A percentile compares a stretch with the other conserved stretches of the same genome.
These are phyloP conservation scores for Phytopythium kandeliae DNA, from an alignment of 352 stramenopile genomes.

Conservation along the genomic window DNA sequence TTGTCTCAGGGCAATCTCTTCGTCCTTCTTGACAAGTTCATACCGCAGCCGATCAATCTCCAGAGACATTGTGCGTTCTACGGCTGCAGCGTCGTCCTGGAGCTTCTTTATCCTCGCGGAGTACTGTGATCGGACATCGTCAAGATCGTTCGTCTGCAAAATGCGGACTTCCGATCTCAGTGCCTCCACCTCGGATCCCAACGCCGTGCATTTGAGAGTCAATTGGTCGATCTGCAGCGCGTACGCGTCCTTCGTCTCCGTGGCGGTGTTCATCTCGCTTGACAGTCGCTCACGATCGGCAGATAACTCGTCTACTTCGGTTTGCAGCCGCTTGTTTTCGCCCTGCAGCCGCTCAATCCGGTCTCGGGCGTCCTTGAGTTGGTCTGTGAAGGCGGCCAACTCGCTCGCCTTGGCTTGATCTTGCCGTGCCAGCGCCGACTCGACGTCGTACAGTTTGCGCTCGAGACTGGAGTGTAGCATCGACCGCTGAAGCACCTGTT, in stretches of 20 bases:
- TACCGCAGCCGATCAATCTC: slow-evolving; percentile 50
- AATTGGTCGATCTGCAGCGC: slow-evolving; percentile 46
- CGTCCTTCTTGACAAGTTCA: slow-evolving; percentile 34
- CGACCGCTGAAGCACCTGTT: slow-evolving; percentile 62
- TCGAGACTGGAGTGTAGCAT: slow-evolving; percentile 59
- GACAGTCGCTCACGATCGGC: slow-evolving; percentile 28
- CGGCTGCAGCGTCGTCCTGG: slow-evolving; percentile 35
- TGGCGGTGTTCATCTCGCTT: slow-evolving; percentile 27
- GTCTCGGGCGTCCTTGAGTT: slow-evolving; percentile 20
- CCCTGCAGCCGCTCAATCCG: slow-evolving; percentile 26
- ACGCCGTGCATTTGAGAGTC: slow-evolving; percentile 23
- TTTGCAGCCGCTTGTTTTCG: slow-evolving; percentile 30
- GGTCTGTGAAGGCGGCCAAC: slow-evolving; percentile 23
- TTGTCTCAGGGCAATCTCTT: slow-evolving; percentile 3
- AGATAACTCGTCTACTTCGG: slow-evolving; percentile 19
- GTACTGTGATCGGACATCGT: slow-evolving; percentile 39
- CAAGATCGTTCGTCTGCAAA: slow-evolving; percentile 58
- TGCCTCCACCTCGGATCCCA: slow-evolving; percentile 45
- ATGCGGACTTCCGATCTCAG: slow-evolving; percentile 59
- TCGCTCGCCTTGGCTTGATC: slow-evolving; percentile 43
- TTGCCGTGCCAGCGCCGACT: slow-evolving; percentile 45
- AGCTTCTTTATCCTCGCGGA: slow-evolving; percentile 37
- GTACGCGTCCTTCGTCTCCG: slow-evolving; percentile 44
- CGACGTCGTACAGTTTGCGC: slow-evolving; percentile 69
- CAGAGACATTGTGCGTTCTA: slow-evolving; percentile 38